Conservation (phyloP, 768 basidiomycete genomes). For the Goffeauzyma gilvescens region DNA sequence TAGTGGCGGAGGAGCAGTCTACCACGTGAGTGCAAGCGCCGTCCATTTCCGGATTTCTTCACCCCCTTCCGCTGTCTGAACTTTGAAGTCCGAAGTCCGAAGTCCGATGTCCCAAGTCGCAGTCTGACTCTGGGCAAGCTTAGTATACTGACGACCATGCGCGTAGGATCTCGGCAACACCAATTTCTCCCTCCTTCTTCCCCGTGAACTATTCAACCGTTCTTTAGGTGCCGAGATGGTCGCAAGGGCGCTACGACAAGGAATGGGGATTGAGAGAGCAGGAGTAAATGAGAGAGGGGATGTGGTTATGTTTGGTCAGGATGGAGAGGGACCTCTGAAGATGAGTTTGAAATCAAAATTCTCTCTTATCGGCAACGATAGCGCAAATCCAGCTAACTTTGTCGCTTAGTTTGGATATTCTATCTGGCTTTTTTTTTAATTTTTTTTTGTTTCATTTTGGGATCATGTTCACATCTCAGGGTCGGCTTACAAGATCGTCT, state of each 20-base stretch:
- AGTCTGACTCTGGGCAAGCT: not conserved
- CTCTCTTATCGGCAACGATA: too few relatives aligned
- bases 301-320: constrained; percentile 45
- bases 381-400: too few relatives aligned
- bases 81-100: too few relatives aligned
- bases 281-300: constrained; percentile 78
- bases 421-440: constrained; percentile 2
- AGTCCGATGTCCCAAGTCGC: too few relatives aligned
- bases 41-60: too few relatives aligned
- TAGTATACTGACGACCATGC: not conserved
- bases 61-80: too few relatives aligned
- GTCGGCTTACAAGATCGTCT: constrained; percentile 89
- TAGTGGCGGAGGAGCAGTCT: constrained; percentile 90
- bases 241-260: constrained; percentile 51
- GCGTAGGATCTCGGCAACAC: constrained; percentile 84
- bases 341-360: too few relatives aligned
- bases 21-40: constrained; percentile 48
- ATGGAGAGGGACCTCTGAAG: too few relatives aligned
- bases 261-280: constrained; percentile 51
- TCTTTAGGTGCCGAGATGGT: constrained; percentile 58
- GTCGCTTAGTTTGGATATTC: not conserved
- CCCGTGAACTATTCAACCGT: constrained; percentile 61
- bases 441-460: constrained; percentile 3
- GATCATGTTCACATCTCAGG: constrained; percentile 64
- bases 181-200: constrained; percentile 84